Conservation (phyloP, 2,329 filamentous ascomycete species). For the Keithomyces neogunnii region DNA sequence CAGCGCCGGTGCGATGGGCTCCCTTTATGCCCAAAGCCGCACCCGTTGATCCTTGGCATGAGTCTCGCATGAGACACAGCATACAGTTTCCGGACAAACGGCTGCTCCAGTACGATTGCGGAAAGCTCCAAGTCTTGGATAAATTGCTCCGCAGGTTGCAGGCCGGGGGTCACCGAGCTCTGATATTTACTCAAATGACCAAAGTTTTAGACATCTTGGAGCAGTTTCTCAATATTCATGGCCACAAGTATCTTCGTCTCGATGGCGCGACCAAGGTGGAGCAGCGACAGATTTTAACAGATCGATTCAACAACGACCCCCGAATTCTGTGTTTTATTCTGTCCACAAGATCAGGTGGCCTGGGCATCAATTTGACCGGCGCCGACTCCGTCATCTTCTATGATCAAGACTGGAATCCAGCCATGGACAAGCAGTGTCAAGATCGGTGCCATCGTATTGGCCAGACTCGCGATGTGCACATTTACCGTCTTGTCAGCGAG, state of each 20-base stretch:
- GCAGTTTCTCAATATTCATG: constrained; percentile 95
- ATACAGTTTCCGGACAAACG: constrained; percentile 97
- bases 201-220: constrained; percentile 96
- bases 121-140: constrained; percentile 87
- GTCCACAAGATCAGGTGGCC: constrained; percentile 84
- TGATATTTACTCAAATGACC: constrained; percentile 99
- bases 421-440: constrained; percentile 99
- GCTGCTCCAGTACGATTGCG: constrained; percentile 95
- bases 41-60: constrained; percentile 77
- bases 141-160: constrained; percentile 79
- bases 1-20: constrained; percentile 45
- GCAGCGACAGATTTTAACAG: constrained; percentile 87
- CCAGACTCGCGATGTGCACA: constrained; percentile 94
- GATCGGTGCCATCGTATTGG: constrained; percentile 96
- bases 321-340: constrained; percentile 93
- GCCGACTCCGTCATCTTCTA: constrained; percentile 99
- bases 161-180: constrained; percentile 79
- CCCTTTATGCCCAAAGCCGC: constrained; percentile 49
- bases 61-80: constrained; percentile 81
- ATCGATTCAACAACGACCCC: constrained; percentile 91
- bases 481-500: constrained; percentile 88
- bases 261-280: constrained; percentile 97
- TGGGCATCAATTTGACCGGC: constrained; percentile 94
- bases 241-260: constrained; percentile 89
- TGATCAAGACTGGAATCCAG: constrained; percentile 98